Percentiles rank a stretch among this genome's conserved stretches.
phyloP scores from a whole-genome alignment of 768 basidiomycete genomes.

The Tylopilus rubrobrunneus region DNA sequence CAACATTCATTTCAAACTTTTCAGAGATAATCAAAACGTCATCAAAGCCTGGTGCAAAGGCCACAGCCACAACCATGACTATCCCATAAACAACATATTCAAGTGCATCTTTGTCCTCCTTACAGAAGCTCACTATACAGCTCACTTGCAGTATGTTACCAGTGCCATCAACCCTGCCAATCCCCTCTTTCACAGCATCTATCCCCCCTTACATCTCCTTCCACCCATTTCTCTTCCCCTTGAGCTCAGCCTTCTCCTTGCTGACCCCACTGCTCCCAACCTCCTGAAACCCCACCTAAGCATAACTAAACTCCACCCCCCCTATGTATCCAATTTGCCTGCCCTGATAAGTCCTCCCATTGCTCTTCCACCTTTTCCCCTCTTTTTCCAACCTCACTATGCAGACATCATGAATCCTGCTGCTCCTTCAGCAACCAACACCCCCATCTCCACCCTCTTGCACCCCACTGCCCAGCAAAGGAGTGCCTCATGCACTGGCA shows the following conservation, averaged over 20 bases:
- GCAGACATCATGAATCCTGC: too few species aligned
- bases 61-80: background rate
- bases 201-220: background rate
- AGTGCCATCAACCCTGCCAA: background rate
- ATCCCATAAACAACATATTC: background rate
- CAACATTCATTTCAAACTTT: background rate
- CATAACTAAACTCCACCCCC: too few species aligned
- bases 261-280: background rate
- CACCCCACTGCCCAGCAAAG: too few species aligned
- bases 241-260: background rate
- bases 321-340: too few species aligned
- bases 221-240: background rate
- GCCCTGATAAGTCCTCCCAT: too few species aligned
- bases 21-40: background rate
- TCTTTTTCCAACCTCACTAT: too few species aligned
- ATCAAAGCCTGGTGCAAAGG: background rate
- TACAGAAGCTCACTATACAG: background rate
- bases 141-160: background rate
- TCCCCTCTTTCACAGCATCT: background rate
- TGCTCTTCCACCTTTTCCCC: too few species aligned
- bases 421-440: too few species aligned
- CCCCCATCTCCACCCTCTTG: too few species aligned
- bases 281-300: too few species aligned
- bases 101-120: background rate
- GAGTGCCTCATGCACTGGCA: too few species aligned